A percentile compares a stretch with the other conserved stretches of the same genome.
These are phyloP conservation scores for Arthroderma sp. DNA, from an alignment of 2,329 filamentous ascomycete genomes.

Conservation along the genomic window DNA sequence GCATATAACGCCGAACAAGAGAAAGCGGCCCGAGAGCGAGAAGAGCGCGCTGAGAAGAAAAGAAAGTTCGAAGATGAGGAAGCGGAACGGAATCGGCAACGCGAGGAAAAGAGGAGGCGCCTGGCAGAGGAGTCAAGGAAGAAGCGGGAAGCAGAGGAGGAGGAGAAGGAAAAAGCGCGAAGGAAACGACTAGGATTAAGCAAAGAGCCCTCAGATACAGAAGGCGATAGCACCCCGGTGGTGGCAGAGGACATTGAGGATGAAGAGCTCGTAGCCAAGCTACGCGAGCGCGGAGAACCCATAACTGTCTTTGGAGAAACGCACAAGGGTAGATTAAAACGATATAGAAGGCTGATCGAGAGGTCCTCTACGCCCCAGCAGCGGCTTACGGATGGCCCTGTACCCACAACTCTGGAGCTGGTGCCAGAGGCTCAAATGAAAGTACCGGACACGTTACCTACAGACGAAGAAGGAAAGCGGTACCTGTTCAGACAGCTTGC, in stretches of 20 bases:
- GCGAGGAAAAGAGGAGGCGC: conserved; percentile 69
- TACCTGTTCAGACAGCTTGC: conserved; percentile 79
- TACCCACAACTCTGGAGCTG: conserved; percentile 68
- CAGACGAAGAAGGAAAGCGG: conserved; percentile 50
- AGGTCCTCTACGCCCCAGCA: conserved; percentile 25
- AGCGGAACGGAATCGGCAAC: conserved; percentile 50
- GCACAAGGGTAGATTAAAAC: conserved; percentile 52
- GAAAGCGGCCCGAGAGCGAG: conserved; percentile 56
- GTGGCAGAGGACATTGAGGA: conserved; percentile 28
- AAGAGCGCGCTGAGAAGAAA: conserved; percentile 59
- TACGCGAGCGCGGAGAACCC: conserved; percentile 63
- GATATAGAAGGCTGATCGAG: conserved; percentile 52
- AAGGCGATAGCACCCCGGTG: conserved; percentile 23
- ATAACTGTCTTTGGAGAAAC: conserved; percentile 67
- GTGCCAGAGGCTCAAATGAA: conserved; percentile 85
- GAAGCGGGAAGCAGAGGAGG: conserved; percentile 58
- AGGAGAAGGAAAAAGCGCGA: conserved; percentile 56
- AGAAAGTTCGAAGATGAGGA: conserved; percentile 83
- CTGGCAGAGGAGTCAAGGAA: conserved; percentile 68
- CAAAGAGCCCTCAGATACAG: conserved; percentile 41
- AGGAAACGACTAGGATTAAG: conserved; percentile 70
- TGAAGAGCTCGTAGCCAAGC: conserved; percentile 52
- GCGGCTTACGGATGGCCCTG: conserved; percentile 56
- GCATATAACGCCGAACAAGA: conserved; percentile 74
- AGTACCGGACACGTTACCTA: conserved; percentile 49